Evolutionary conservation across 208 protist species (phyloP).

Genomic region (Trypanosoma lewisi): DNA sequence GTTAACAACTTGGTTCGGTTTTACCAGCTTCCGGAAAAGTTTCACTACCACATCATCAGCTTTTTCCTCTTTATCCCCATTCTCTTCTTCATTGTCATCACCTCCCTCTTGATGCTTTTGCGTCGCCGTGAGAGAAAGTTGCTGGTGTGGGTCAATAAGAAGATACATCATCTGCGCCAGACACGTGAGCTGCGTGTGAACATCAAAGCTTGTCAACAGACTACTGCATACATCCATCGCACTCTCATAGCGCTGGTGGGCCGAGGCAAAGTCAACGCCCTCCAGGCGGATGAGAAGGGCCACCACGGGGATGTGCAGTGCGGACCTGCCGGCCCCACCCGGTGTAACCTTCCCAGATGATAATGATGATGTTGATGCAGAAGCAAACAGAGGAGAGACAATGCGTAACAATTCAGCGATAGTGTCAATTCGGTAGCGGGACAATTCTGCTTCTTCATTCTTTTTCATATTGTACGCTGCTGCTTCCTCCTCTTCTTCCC

Average conservation of each 20-base stretch:
- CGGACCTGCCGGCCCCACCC: neutral
- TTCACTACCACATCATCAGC: conserved; percentile 29
- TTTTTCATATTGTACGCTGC: conserved; percentile 9
- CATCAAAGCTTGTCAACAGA: conserved; percentile 75
- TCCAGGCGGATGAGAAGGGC: conserved; percentile 82
- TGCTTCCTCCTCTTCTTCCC: conserved; percentile 7
- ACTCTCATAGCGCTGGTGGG: conserved; percentile 47
- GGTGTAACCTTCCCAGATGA: conserved; percentile 8
- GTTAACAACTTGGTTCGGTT: conserved; percentile 89
- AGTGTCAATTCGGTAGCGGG: conserved; percentile 42
- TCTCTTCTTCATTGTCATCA: conserved; percentile 4
- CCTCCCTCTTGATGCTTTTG: neutral
- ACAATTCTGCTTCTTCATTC: conserved; percentile 23
- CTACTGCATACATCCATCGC: conserved; percentile 76
- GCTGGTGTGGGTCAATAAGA: conserved; percentile 57
- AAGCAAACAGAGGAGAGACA: conserved; percentile 64
- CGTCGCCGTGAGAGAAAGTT: conserved; percentile 32
- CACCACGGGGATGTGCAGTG: conserved; percentile 79
- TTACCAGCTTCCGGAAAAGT: conserved; percentile 77
- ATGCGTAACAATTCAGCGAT: conserved; percentile 70
- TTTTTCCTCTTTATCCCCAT: conserved; percentile 27
- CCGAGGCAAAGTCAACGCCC: conserved; percentile 51
- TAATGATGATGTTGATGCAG: conserved; percentile 7
- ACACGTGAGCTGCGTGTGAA: conserved; percentile 79
- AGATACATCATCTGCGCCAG: conserved; percentile 79